A percentile compares a stretch with the other conserved stretches of the same genome.
phyloP scores from a whole-genome alignment of 345 rosid genomes.

The Populus tremula region DNA sequence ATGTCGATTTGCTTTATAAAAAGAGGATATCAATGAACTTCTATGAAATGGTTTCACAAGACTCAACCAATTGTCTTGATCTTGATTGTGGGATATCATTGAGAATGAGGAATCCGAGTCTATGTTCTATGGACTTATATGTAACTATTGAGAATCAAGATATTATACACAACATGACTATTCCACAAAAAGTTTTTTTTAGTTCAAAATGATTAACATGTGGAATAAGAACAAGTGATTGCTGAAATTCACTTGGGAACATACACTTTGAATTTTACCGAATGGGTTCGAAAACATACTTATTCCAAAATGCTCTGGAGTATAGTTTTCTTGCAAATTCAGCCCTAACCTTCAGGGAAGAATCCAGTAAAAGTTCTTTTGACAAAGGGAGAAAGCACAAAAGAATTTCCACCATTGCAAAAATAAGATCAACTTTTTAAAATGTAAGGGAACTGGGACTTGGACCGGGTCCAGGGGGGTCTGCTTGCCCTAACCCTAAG shows the following conservation, averaged over 20 bases:
- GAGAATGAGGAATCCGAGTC: too few relatives aligned
- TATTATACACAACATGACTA: too few relatives aligned
- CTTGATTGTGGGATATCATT: too few relatives aligned
- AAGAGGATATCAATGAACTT: too few relatives aligned
- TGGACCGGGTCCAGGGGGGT: not conserved
- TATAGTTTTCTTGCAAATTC: not conserved
- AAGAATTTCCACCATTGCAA: not conserved
- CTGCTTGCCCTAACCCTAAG: not conserved
- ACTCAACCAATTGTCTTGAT: too few relatives aligned
- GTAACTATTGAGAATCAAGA: too few relatives aligned
- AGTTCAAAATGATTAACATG: not conserved
- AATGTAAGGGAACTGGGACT: not conserved
- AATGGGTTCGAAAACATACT: not conserved
- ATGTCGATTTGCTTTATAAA: too few relatives aligned
- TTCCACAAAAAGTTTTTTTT: too few relatives aligned
- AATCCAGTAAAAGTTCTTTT: not conserved
- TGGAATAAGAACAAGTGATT: not conserved
- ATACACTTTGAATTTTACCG: not conserved
- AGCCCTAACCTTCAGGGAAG: not conserved
- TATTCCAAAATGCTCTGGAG: not conserved
- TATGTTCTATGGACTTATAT: too few relatives aligned
- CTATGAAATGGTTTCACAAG: too few relatives aligned
- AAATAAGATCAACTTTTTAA: not conserved
- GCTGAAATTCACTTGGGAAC: not conserved
- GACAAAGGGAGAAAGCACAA: not conserved